A percentile compares a stretch with the other conserved stretches of the same genome.
Evolutionary conservation across 1,284 basidiomycete species (phyloP).

Genomic region (Marasmius sp.): DNA sequence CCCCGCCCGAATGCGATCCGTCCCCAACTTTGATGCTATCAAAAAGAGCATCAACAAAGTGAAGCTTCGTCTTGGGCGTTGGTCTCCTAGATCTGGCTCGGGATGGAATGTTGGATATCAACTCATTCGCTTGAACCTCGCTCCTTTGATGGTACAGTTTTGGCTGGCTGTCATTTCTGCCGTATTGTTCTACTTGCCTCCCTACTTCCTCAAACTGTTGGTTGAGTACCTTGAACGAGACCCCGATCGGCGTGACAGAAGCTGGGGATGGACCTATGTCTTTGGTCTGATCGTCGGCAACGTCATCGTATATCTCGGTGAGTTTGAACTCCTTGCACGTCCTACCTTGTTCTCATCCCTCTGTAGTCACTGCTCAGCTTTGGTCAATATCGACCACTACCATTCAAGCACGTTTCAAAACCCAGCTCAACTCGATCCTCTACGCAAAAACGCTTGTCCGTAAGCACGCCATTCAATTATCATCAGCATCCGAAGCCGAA

Average conservation of each 20-base stretch:
- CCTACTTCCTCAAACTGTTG: constrained; percentile 72
- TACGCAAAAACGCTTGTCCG: constrained; percentile 89
- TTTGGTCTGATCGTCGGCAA: constrained; percentile 69
- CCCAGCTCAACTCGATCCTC: constrained; percentile 84
- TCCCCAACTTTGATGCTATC: constrained; percentile 54
- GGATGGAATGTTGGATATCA: constrained; percentile 66
- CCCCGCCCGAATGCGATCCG: constrained; percentile 68
- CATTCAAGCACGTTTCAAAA: constrained; percentile 69
- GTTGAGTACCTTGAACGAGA: constrained; percentile 75
- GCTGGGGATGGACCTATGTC: constrained; percentile 77
- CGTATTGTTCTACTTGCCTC: constrained; percentile 74
- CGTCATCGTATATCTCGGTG: constrained; percentile 58
- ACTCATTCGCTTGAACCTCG: constrained; percentile 53
- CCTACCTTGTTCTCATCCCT: neutral
- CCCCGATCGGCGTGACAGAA: constrained; percentile 47
- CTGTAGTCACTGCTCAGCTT: constrained; percentile 50
- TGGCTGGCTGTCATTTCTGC: constrained; percentile 64
- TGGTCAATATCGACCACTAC: constrained; percentile 75
- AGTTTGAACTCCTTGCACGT: constrained; percentile 19
- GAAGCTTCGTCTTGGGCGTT: constrained; percentile 44
- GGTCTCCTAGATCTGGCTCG: constrained; percentile 51
- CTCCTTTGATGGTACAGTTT: constrained; percentile 43
- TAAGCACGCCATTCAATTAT: constrained; percentile 71
- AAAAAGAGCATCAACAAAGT: constrained; percentile 38
- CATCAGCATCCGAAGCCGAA: constrained; percentile 43